Evolutionary conservation across 768 basidiomycete genomes (phyloP).

Genomic region (Lactifluus subvellereus): DNA sequence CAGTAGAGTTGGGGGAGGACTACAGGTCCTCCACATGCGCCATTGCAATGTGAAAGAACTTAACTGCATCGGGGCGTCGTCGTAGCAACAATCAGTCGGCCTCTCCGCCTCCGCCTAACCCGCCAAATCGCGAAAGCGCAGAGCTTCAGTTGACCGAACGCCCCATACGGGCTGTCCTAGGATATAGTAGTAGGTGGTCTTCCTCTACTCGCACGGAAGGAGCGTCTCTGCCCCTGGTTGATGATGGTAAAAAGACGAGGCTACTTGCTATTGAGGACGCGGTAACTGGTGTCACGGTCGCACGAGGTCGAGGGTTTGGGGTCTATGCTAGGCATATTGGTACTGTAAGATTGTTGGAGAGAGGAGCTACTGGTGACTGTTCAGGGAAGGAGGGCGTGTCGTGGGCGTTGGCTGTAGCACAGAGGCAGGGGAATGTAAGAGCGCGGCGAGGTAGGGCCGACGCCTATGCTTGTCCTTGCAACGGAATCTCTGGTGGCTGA

Average conservation of each 20-base stretch:
- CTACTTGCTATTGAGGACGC: constrained; percentile 35
- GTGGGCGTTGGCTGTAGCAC: constrained; percentile 30
- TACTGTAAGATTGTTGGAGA: constrained; percentile 37
- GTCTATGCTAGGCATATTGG: constrained; percentile 60
- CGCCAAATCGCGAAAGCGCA: constrained; percentile 40
- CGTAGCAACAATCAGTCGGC: constrained; percentile 57
- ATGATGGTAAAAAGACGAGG: constrained; percentile 57
- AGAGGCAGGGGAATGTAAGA: constrained; percentile 26
- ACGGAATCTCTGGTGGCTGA: constrained; percentile 30
- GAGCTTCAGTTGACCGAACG: constrained; percentile 59
- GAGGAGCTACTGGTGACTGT: constrained; percentile 33
- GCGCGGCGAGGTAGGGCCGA: constrained; percentile 7
- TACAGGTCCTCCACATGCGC: constrained; percentile 22
- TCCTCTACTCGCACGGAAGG: constrained; percentile 57
- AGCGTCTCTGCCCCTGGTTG: constrained; percentile 55
- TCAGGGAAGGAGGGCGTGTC: constrained; percentile 25
- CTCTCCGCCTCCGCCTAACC: constrained; percentile 42
- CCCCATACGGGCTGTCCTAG: constrained; percentile 57
- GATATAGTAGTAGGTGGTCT: constrained; percentile 65
- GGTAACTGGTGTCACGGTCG: constrained; percentile 39
- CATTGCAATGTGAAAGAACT: constrained; percentile 26
- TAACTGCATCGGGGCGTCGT: constrained; percentile 55
- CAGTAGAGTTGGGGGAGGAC: constrained; percentile 51
- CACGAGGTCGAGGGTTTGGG: constrained; percentile 56
- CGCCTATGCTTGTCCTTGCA: constrained; percentile 20